phyloP scores from a whole-genome alignment of 257 asterid genomes.

The Phtheirospermum japonicum region DNA sequence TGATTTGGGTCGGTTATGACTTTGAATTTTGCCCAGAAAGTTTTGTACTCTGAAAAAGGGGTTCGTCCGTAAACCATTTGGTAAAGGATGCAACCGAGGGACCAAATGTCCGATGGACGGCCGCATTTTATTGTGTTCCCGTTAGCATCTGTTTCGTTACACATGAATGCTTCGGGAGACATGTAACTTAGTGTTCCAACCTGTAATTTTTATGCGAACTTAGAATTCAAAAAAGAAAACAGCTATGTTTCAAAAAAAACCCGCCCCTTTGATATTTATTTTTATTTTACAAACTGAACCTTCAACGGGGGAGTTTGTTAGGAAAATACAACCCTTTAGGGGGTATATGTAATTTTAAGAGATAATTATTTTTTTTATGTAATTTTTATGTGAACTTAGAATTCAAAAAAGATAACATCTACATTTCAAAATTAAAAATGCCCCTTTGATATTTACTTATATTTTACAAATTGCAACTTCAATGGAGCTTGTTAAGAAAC shows the following conservation, averaged over 20 bases:
- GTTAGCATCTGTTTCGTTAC: constrained; percentile 84
- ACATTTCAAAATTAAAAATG: neutral
- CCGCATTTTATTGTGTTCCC: constrained; percentile 96
- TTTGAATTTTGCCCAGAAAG: constrained; percentile 98
- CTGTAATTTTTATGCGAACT: constrained; percentile 37
- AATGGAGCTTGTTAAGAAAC: no score
- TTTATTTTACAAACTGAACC: neutral
- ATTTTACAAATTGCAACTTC: neutral
- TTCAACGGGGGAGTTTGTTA: no score
- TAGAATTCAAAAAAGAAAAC: neutral
- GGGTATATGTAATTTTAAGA: neutral
- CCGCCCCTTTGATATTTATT: neutral
- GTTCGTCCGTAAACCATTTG: constrained; percentile 99
- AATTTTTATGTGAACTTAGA: neutral
- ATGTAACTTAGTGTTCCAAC: constrained; percentile 97
- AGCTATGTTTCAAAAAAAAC: neutral
- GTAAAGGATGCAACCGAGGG: constrained; percentile 96
- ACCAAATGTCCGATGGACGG: constrained; percentile 95
- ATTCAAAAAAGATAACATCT: neutral
- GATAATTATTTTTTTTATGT: neutral
- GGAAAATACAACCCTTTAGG: neutral
- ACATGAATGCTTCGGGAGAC: constrained; percentile 99
- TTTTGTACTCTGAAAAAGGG: constrained; percentile 85
- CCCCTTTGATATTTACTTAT: neutral
- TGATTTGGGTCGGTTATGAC: constrained; percentile 91